Base-by-base conservation (phyloP, 2,329 filamentous ascomycete species). In the Aspergillus carbonarius region DNA sequence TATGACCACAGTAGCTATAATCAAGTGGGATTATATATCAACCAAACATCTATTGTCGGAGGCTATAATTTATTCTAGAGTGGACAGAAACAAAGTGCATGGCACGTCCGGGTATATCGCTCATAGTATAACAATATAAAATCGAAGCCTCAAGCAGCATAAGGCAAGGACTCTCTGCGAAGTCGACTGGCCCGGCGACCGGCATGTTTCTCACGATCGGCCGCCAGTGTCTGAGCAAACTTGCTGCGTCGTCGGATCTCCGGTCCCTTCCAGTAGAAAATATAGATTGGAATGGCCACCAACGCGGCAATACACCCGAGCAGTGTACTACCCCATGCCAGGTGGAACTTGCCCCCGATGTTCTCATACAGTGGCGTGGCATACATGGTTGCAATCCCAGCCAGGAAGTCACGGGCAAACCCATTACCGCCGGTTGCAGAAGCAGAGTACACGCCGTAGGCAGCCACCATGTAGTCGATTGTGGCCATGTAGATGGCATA, bases 401-500 rank as follows among this genome's bases (percentile, higher is more conserved):
- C 86, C 17, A 89, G 75, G 69, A 88, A 83, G 66, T 89, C 86
- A 61, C 87, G 80, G 25, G 85, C 81, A 70, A 87, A 88, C 9
- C 85, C 87, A 63, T 89, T 89, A 15, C 86, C 86, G 40, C 86
- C 87, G 0, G 85, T 88, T 0, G 87, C 87, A 0, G 85, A 88
- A 8, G 86, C 85, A 0, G 86, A 84, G 70, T 86, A 88, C 0
- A 82, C 82, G 0, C 86, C 87, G 66, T 89, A 89, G 2, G 86
- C 85, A 54, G 83, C 85, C 57, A 88, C 84, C 82, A 87, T 86
- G 70, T 88, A 88, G 66, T 88, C 85, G 63, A 89, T 87, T 2
- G 85, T 87, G 7, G 85, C 83, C 81, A 87, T 86, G 72, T 88
- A 88, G 53, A 87, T 87, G 15, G 76, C 73, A 59, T 81, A 83